Conservation (phyloP, 768 basidiomycete species). For the Russula lepida region DNA sequence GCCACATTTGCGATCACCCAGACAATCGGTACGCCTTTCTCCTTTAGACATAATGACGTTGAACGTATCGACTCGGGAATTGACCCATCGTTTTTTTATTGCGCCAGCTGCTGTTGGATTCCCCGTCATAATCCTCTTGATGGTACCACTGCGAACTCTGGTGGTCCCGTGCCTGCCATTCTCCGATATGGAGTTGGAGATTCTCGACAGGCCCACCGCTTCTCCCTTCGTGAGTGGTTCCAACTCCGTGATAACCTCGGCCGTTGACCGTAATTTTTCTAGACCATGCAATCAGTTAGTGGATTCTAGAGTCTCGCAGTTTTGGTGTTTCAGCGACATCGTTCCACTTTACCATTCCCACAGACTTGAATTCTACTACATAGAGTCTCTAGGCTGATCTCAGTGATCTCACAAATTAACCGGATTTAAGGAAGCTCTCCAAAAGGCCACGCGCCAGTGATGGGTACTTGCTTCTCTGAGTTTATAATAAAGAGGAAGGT, state of each 20-base stretch:
- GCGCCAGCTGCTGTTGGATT: constrained; percentile 77
- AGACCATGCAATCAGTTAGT: constrained; percentile 21
- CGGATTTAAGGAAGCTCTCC: too few species aligned
- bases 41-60: neutral
- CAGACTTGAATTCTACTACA: neutral
- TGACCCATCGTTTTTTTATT: neutral
- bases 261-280: neutral
- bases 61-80: neutral
- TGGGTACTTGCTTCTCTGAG: neutral
- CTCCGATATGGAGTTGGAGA: constrained; percentile 64
- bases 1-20: constrained; percentile 88
- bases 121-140: constrained; percentile 76
- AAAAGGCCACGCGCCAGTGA: neutral
- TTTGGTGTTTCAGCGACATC: neutral
- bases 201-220: constrained; percentile 87
- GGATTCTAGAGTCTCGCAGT: constrained; percentile 1
- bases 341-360: too few species aligned
- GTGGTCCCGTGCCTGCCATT: constrained; percentile 73
- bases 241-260: neutral
- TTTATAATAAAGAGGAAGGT: too few species aligned
- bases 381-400: neutral
- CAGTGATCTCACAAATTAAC: too few species aligned
- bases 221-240: constrained; percentile 64
- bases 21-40: constrained; percentile 54
- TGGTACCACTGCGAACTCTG: constrained; percentile 66